Evolutionary conservation across 192 early-diverging fungal species (phyloP), one percentile per base, ranked within the genome.

Genomic region (Phycomyces nitens): DNA sequence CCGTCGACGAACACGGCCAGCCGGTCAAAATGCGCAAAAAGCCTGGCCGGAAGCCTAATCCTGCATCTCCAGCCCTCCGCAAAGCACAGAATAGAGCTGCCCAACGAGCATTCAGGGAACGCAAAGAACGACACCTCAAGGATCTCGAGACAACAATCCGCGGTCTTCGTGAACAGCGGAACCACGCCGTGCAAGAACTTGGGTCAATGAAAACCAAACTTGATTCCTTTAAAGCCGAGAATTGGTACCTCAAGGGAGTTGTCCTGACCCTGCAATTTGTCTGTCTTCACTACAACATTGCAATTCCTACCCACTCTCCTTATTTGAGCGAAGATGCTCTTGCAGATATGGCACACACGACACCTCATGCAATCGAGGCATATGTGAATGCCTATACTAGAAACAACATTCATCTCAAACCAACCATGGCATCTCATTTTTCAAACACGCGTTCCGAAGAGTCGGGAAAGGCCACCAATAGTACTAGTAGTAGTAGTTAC

Each of bases 21-120:
- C 79, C 79, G 27, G 54, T 66, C 20, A 80, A 73, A 60, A 73
- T 77, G 21, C 75, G 79, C 4, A 85, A 82, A 52, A 85, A 81
- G 53, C 83, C 83, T n/a, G 83, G 83, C 7, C 65, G 83, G 9
- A 85, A 85, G 24, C 83, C 83, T 18, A 81, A 83, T 34, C 83
- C 83, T 42, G 81, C 81, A 14, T 83, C 81, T 10, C 81, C 83
- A n/a, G 83, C 81, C 23, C 64, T 83, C 34, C 70, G 83, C 8
- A 85, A 85, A 38, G 91, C 88, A 12, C 93, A 95, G 72, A 95
- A 95, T 72, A 80, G 93, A 10, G 92, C 90, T 4, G 93, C 93
- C 0, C 93, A 95, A 76, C 79, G 93, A 10, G 93, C 93, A 2
- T 95, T 95, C 67, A 86, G 93, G 58, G 92, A 95, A 68, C 84